Base-by-base conservation (phyloP, 345 rosid species). In the Boechera divaricarpa region DNA sequence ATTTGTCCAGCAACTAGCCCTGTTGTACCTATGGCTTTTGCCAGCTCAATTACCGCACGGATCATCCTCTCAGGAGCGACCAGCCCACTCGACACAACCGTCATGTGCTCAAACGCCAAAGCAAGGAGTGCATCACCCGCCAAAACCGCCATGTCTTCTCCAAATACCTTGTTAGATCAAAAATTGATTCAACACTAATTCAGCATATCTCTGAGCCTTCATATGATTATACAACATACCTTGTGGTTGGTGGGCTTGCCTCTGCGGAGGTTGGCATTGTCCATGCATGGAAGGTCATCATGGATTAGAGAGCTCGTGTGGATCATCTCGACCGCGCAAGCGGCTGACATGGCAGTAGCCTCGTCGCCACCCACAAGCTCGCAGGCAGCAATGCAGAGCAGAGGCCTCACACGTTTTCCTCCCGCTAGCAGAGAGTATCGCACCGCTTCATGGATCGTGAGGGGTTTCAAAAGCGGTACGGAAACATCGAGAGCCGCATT, bases 281-380 rank as follows among this genome's bases (percentile, higher is more conserved):
- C 97, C 98, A 92, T 94, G 42, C 97, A 90, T 7, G 98, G 97
- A 31, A 94, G 86, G 48, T 94, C 98, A 70, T 92, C 98, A 55
- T 94, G 98, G 42, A 94, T 92, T 6, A 94, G 83, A 4, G 97
- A 94, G 89, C 91, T 90, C 48, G 97, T 85, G 72, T 92, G 97
- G 59, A 92, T 89, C 98, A 90, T 92, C 82, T 94, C 95, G 5
- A 92, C 85, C 2, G 93, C 97, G 21, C 97, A 94, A 36, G 97
- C 95, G 0, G 93, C 86, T 5, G 97, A 86, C 97, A 94, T 88
- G n/a, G 95, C 93, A 54, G 53, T 73, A 55, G 88, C 61, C 74
- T 87, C 87, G 18, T 62, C 45, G 7, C 97, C 97, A 0, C 97
- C 95, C 6, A 92, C 95, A 1, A 90, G 85, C 78, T 90, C 97